Evolutionary conservation across 345 rosid genomes (phyloP), one percentile per base, ranked within the genome.

Genomic region (Hypericum perforatum): DNA sequence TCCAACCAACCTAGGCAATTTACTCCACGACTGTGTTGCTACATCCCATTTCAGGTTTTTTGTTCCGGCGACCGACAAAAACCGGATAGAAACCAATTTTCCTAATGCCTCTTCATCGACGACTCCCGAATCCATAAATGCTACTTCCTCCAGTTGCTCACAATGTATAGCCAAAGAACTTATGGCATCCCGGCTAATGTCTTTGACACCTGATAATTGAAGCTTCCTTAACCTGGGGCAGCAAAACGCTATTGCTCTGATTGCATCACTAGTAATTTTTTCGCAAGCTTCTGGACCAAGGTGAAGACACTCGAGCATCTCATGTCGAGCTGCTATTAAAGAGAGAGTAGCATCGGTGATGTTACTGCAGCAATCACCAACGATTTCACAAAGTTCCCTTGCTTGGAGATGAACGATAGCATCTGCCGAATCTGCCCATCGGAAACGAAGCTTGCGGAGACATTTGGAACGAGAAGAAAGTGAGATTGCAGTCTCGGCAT

Each of bases 261-360:
- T 69, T 5, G 66, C 77, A 55, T 73, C 74, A 41, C 74, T 69
- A 11, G 63, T 73, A 13, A 73, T 62, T 49, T 62, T 69, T 49
- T 73, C 68, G 52, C 74, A 68, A 2, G 52, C 45, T 8, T 64
- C 64, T 8, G 65, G 65, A 29, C 74, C 71, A 54, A 73, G 68
- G 52, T 61, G 60, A 56, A 73, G 62, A 44, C 63, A 62, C 64
- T 69, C 74, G n/a, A 73, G 69, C 52, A 56, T 52, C 51, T 65
- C 71, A 43, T 73, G 77, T 16, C 74, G 67, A 55, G 74, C 74
- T 16, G 52, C 71, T 8, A 69, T 54, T 7, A 59, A 49, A 0
- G 69, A 65, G 39, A 73, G 53, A 6, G 63, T 52, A 61, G 71
- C 68, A 56, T 69, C 77, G 11, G 74, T 58, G 37, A 73, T 65